Evolutionary conservation across 306 rosid genomes (phyloP).

Genomic region (Cucurbita ficifolia): DNA sequence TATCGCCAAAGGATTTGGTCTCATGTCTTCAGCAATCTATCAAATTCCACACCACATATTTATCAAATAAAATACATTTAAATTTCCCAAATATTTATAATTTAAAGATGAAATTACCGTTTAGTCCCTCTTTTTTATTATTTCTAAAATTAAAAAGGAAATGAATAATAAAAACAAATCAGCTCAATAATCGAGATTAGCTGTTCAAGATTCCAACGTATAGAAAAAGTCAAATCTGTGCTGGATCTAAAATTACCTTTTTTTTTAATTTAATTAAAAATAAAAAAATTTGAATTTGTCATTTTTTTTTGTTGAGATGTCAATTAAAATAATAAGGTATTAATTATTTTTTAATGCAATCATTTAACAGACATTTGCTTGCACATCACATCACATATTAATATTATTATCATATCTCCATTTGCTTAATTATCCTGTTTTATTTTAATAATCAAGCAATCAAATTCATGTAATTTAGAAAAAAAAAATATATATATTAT

Average conservation of each 20-base stretch:
- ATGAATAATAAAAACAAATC: neutral
- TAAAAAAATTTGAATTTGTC: too few species aligned
- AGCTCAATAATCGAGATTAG: neutral
- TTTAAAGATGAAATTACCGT: neutral
- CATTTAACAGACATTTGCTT: neutral
- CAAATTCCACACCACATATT: neutral
- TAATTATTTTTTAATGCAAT: neutral
- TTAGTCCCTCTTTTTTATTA: neutral
- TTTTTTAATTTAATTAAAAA: neutral
- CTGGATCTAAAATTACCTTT: neutral
- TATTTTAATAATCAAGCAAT: too few species aligned
- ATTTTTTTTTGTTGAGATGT: neutral
- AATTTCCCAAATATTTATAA: neutral
- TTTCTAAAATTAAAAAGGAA: neutral
- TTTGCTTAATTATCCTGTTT: neutral
- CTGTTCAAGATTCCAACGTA: neutral
- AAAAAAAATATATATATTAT: neutral
- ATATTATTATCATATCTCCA: neutral
- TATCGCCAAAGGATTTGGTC: conserved; percentile 25
- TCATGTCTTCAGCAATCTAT: conserved; percentile 71
- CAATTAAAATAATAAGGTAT: neutral
- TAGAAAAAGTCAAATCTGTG: neutral
- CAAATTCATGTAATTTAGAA: too few species aligned
- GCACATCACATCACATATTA: neutral
- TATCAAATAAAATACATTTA: neutral